Evolutionary conservation across 306 rosid genomes (phyloP).

Genomic region (Mimosa bimucronata): DNA sequence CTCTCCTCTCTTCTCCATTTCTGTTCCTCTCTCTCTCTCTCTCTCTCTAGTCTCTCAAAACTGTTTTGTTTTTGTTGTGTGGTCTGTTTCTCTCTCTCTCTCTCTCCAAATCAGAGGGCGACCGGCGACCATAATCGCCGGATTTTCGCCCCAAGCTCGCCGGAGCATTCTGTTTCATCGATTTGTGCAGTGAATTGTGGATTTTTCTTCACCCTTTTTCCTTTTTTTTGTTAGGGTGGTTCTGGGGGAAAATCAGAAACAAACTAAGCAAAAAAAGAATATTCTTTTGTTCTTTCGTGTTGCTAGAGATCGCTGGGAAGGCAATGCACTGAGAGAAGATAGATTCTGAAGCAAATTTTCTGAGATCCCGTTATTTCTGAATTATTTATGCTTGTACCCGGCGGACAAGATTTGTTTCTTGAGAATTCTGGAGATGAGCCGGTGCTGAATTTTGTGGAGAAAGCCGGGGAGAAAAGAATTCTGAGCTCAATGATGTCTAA

Average conservation of each 20-base stretch:
- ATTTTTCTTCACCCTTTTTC: neutral
- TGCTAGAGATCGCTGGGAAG: constrained; percentile 34
- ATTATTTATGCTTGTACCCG: constrained; percentile 13
- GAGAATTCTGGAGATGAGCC: constrained; percentile 2
- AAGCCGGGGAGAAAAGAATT: constrained; percentile 16
- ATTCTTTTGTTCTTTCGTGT: constrained; percentile 28
- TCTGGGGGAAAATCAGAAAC: constrained; percentile 22
- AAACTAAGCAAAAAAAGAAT: neutral
- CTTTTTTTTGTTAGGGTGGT: neutral
- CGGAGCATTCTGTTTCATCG: constrained; percentile 26
- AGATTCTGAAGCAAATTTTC: constrained; percentile 15
- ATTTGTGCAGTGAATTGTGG: constrained; percentile 16
- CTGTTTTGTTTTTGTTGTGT: constrained; percentile 7
- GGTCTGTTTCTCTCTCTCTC: constrained; percentile 44
- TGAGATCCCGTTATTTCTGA: constrained; percentile 39
- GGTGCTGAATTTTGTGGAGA: constrained; percentile 31
- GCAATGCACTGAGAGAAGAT: constrained; percentile 40
- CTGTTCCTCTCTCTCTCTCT: neutral
- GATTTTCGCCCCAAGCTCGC: constrained; percentile 28
- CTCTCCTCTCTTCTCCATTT: neutral
- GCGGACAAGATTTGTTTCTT: constrained; percentile 9
- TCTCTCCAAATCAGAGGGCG: constrained; percentile 39
- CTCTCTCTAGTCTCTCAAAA: constrained; percentile 15
- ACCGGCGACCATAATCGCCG: constrained; percentile 65
- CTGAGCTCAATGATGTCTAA: constrained; percentile 21